Evolutionary conservation across 1,139 yeast genomes (phyloP), one percentile per base, ranked within the genome.

Genomic region (Blastobotrys serpentis): DNA sequence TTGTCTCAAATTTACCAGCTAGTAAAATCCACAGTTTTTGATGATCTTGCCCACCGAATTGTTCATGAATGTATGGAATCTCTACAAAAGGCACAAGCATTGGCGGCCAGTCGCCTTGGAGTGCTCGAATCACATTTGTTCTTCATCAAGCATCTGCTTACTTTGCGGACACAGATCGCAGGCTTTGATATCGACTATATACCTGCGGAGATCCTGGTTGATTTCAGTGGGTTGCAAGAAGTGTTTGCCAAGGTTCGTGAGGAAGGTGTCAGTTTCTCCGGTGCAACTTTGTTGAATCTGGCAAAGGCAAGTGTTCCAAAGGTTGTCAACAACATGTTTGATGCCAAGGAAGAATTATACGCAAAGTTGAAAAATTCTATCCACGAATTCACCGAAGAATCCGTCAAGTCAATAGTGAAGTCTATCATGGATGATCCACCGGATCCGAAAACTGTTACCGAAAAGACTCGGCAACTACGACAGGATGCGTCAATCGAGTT

Each of bases 1-100:
- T 70, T 90, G 30, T 83, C 90, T 19, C 86, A 81, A 60, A 84
- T 90, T 18, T 86, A 88, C 62, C 95, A 87, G 60, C 72, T 89
- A 56, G 78, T 90, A 21, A 82, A 84, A 55, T 58, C 71, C n/a
- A 72, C 78, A 7, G 86, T 89, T 1, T 90, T 90, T 68, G 96
- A 89, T 61, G 96, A 88, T 61, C 68, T 90, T 54, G 96, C 97
- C 0, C 96, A 89, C 63, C 81, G 85, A 48, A 82, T 88, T 50
- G 87, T 90, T 4, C 96, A 87, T 61, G 79, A 85, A 43, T 84
- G 95, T 58, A 76, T 90, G 34, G 64, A 70, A 46, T 85, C 81
- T 25, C 74, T 76, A 64, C 77, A 70, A 64, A 72, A 61, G 58
- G 86, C 86, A 5, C 78, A 76, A 56, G 70, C 64, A 1, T 52